Percentiles rank a stretch among this genome's conserved stretches.
These are phyloP conservation scores for Neonectria hederae DNA, from an alignment of 2,329 filamentous ascomycete genomes.

Conservation along the genomic window DNA sequence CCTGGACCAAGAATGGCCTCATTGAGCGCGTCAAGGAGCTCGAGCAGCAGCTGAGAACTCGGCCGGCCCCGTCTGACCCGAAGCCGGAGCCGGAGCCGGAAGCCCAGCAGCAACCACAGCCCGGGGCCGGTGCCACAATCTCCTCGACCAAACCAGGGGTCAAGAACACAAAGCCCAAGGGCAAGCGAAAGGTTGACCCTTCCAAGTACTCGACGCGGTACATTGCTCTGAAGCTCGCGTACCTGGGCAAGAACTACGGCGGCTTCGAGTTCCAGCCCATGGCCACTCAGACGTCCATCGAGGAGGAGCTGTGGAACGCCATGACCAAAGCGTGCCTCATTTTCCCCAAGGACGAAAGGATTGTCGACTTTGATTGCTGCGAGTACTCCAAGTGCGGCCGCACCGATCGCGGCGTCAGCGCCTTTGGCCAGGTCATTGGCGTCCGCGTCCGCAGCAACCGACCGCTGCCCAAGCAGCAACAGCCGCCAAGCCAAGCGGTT, in stretches of 20 bases:
- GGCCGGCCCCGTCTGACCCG: slow-evolving; percentile 44
- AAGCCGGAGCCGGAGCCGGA: slow-evolving; percentile 33
- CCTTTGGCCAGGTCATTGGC: slow-evolving; percentile 94
- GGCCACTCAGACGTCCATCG: slow-evolving; percentile 80
- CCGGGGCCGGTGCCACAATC: slow-evolving; percentile 11
- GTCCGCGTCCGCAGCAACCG: slow-evolving; percentile 82
- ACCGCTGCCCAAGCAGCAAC: slow-evolving; percentile 59
- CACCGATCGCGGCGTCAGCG: slow-evolving; percentile 92
- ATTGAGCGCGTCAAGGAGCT: slow-evolving; percentile 73
- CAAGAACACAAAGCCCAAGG: slow-evolving; percentile 50
- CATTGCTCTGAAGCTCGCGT: slow-evolving; percentile 93
- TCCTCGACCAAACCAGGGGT: slow-evolving; percentile 6
- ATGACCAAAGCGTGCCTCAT: slow-evolving; percentile 85
- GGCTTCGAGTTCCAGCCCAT: slow-evolving; percentile 88
- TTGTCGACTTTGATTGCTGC: slow-evolving; percentile 81
- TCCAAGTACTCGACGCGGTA: slow-evolving; percentile 83
- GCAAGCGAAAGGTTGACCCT: slow-evolving; percentile 73
- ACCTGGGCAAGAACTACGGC: slow-evolving; percentile 90
- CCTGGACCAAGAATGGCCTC: slow-evolving; percentile 75
- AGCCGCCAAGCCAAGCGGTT: slow-evolving; percentile 33
- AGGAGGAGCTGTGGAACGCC: slow-evolving; percentile 94
- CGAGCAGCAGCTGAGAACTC: slow-evolving; percentile 70
- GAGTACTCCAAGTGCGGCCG: slow-evolving; percentile 96
- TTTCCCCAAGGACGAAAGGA: slow-evolving; percentile 69
- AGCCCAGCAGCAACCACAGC: slow-evolving; percentile 8